A percentile compares a stretch with the other conserved stretches of the same genome.
Evolutionary conservation across 139 green algal species (phyloP).

Genomic region (Coelastrella sp.): DNA sequence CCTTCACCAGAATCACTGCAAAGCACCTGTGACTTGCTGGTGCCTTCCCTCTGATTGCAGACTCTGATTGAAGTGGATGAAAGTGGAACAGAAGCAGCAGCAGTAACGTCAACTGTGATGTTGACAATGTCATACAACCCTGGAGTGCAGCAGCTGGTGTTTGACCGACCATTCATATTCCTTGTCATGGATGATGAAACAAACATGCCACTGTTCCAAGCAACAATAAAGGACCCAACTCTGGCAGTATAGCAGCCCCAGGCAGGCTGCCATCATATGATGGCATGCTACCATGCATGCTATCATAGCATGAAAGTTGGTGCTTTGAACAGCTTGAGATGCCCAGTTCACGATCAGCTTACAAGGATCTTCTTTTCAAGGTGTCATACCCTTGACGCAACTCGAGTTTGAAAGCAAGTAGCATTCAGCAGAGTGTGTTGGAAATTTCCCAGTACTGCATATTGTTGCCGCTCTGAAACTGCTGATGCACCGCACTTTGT

Average conservation of each 20-base stretch:
- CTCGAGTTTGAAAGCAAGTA: too few species aligned
- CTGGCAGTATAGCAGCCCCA: background rate
- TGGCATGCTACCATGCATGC: too few species aligned
- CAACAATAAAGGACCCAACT: slow-evolving; percentile 4
- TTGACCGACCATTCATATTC: slow-evolving; percentile 38
- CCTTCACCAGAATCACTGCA: background rate
- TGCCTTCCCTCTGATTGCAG: background rate
- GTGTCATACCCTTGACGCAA: too few species aligned
- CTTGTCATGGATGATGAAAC: slow-evolving; percentile 29
- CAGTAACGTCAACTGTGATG: background rate
- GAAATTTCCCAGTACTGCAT: too few species aligned
- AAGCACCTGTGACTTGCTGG: background rate
- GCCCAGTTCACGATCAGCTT: too few species aligned
- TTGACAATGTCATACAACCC: background rate
- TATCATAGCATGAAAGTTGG: too few species aligned
- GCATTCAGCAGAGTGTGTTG: too few species aligned
- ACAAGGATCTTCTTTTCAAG: too few species aligned
- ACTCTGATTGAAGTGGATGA: slow-evolving; percentile 17
- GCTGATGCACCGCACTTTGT: too few species aligned
- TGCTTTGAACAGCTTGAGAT: too few species aligned
- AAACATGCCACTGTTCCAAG: background rate
- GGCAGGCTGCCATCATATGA: background rate
- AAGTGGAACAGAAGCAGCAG: slow-evolving; percentile 32
- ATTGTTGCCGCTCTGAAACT: too few species aligned
- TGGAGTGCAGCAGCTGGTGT: background rate